Evolutionary conservation across 2,329 filamentous ascomycete species (phyloP).

Genomic region (Pseudopithomyces maydicus): DNA sequence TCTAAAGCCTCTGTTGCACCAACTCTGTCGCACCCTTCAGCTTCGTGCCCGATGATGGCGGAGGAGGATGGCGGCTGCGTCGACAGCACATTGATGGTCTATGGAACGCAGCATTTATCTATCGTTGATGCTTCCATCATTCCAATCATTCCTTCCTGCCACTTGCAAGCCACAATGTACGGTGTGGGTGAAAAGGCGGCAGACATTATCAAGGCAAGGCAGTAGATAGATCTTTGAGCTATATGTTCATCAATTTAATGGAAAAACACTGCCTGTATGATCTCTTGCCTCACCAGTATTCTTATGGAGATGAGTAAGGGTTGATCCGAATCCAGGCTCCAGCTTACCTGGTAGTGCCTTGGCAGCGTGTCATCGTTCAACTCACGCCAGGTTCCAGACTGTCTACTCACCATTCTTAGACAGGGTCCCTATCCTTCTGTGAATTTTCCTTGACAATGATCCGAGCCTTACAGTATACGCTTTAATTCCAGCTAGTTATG

Average conservation of each 20-base stretch:
- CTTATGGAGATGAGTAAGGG: not conserved
- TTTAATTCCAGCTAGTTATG: no score
- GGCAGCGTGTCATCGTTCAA: not conserved
- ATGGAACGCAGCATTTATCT: slow-evolving; percentile 33
- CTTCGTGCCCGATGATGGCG: slow-evolving; percentile 31
- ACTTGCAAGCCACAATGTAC: slow-evolving; percentile 40
- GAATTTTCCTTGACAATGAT: no score
- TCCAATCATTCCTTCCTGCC: slow-evolving; percentile 33
- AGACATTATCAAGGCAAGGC: slow-evolving; percentile 35
- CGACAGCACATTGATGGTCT: slow-evolving; percentile 27
- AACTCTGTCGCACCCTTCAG: slow-evolving; percentile 36
- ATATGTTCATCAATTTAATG: no score
- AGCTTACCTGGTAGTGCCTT: not conserved
- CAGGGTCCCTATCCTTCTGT: no score
- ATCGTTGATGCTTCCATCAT: slow-evolving; percentile 40
- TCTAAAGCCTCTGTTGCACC: slow-evolving; percentile 25
- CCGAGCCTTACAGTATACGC: no score
- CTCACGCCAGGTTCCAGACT: no score
- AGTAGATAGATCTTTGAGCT: not conserved
- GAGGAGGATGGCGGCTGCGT: slow-evolving; percentile 22
- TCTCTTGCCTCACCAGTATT: no score
- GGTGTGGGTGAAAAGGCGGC: slow-evolving; percentile 42
- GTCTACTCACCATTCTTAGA: no score
- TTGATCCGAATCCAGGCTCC: no score
- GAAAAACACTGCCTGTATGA: no score